Conservation (phyloP, 805 yeast genomes). For the Middelhovenomyces tepae region DNA sequence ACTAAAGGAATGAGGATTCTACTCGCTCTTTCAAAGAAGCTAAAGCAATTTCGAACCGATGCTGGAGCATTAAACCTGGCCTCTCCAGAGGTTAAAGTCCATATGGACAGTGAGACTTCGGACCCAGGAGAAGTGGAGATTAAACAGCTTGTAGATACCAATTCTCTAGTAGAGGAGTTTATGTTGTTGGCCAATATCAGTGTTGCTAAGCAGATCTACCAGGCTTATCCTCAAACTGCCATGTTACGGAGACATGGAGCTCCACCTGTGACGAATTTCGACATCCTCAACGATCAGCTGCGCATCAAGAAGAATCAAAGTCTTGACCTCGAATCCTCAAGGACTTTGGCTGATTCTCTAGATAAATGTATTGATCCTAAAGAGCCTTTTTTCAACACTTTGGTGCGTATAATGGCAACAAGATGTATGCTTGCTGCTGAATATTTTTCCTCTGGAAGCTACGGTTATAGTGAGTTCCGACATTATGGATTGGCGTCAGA, state of each 20-base stretch:
- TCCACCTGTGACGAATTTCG: conserved; percentile 95
- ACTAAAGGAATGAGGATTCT: conserved; percentile 85
- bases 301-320: conserved; percentile 68
- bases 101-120: conserved; percentile 92
- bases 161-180: conserved; percentile 94
- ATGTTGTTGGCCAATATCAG: conserved; percentile 96
- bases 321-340: conserved; percentile 75
- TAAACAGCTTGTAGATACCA: conserved; percentile 79
- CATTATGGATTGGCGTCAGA: conserved; percentile 98
- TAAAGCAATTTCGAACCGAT: conserved; percentile 77
- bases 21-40: conserved; percentile 66
- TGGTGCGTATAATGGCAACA: conserved; percentile 92
- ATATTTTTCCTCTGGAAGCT: conserved; percentile 86
- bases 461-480: conserved; percentile 80
- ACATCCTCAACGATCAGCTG: conserved; percentile 78
- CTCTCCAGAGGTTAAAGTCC: conserved; percentile 96
- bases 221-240: conserved; percentile 94
- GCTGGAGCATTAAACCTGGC: conserved; percentile 97
- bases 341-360: conserved; percentile 85
- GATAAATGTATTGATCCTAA: conserved; percentile 76
- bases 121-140: conserved; percentile 95
- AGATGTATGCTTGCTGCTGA: conserved; percentile 99
- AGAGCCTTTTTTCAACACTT: conserved; percentile 88
- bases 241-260: conserved; percentile 96
- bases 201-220: conserved; percentile 87